Base-by-base conservation (phyloP, 179 eudicot species). In the Silene coronaria region DNA sequence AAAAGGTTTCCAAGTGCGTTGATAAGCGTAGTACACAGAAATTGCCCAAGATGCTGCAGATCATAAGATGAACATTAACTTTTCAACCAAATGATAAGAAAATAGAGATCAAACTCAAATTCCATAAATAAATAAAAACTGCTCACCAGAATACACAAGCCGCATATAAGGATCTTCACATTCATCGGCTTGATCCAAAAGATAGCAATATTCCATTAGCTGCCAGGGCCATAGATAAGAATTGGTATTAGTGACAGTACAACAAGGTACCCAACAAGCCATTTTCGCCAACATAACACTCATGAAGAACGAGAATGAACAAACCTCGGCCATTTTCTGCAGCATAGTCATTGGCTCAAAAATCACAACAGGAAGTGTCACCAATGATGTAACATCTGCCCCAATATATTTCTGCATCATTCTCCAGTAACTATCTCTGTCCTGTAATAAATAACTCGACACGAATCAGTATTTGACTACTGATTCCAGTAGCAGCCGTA, bases 261-360 rank as follows among this genome's bases (percentile, higher is more conserved):
- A 6, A 67, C 57, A 53, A 27, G 17, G 24, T 68, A 64, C 23
- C 34, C 30, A 36, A 70, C 28, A 72, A 21, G 53, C 45, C 12
- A 57, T 42, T 4, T 48, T 6, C 5, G 24, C 45, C 53, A 28
- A 38, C 32, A 71, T 38, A 59, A 69, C 65, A 65, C 22, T 23
- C 74, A 60, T 64, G 30, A 10, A 70, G 74, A 27, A 70, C 24
- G 72, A 62, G 59, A 53, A 14, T 7, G 51, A 38, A 85, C 87
- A 81, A 81, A 95, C 99, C 99, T 95, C 99, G 13, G 99, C 97
- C 92, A 95, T 89, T 87, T 93, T 95, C 78, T 95, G 97, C 73
- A 93, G 91, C 97, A 92, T 95, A 26, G 99, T 86, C 99, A 95
- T 93, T 30, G 99, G 97, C 92, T 95, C 99, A 85, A 92, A 95